These are phyloP conservation scores for Artemisia tridentata DNA, from an alignment of 129 eudicot species.

Conservation along the genomic window DNA sequence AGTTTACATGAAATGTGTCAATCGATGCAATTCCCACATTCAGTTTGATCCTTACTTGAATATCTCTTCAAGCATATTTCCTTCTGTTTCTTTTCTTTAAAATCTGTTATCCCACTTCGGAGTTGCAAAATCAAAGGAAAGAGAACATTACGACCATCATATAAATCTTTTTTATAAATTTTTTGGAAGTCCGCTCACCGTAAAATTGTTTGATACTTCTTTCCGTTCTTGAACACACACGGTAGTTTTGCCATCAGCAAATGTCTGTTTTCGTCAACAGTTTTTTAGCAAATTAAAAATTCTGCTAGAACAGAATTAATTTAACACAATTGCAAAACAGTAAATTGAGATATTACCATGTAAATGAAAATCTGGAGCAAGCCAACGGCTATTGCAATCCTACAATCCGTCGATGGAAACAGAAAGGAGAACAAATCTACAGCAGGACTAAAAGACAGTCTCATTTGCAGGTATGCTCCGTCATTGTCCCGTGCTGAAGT, in stretches of 20 bases:
- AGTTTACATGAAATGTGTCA: no score
- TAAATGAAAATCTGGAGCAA: constrained; percentile 52
- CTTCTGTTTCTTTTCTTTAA: constrained; percentile 71
- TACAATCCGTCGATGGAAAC: constrained; percentile 58
- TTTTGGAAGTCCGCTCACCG: constrained; percentile 32
- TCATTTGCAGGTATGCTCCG: constrained; percentile 65
- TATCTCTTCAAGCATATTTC: constrained; percentile 54
- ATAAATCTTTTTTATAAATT: not conserved
- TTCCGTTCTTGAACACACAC: constrained; percentile 58
- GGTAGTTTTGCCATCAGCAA: constrained; percentile 63
- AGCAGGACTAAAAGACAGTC: constrained; percentile 58
- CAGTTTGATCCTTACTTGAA: constrained; percentile 42
- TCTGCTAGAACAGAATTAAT: constrained; percentile 6
- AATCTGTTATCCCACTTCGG: constrained; percentile 72
- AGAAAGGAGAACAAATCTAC: constrained; percentile 50
- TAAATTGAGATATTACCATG: constrained; percentile 43
- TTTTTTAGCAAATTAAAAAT: constrained; percentile 18
- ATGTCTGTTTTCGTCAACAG: constrained; percentile 41
- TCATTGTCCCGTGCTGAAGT: constrained; percentile 44
- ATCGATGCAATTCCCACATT: no score
- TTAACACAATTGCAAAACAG: constrained; percentile 1
- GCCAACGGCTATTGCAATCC: constrained; percentile 55
- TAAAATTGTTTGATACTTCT: constrained; percentile 63
- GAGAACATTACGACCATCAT: constrained; percentile 27
- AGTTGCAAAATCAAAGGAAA: constrained; percentile 85